Conservation (phyloP, 768 basidiomycete genomes). For the Russula lepida region DNA sequence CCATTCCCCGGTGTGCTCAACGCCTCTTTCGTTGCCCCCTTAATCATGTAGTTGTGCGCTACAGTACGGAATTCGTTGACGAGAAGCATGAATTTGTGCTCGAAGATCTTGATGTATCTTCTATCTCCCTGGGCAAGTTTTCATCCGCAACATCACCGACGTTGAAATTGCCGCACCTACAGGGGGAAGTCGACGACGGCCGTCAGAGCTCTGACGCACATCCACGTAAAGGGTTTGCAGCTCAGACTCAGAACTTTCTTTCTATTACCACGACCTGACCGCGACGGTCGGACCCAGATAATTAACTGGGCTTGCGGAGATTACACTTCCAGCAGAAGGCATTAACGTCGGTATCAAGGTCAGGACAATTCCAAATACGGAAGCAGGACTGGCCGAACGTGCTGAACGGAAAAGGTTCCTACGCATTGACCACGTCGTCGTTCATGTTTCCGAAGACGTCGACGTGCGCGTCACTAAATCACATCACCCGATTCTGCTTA, state of each 20-base stretch:
- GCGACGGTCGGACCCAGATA: conserved; percentile 45
- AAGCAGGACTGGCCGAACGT: conserved; percentile 38
- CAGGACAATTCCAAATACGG: conserved; percentile 48
- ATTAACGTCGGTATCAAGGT: conserved; percentile 62
- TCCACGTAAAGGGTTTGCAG: conserved; percentile 58
- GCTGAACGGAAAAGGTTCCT: conserved; percentile 42
- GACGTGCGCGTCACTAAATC: conserved; percentile 46
- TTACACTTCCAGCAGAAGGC: conserved; percentile 57
- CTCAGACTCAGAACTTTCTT: conserved; percentile 59
- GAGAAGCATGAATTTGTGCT: conserved; percentile 62
- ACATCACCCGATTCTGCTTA: conserved; percentile 54
- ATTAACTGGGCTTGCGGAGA: conserved; percentile 52
- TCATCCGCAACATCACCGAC: conserved; percentile 63
- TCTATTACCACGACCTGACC: conserved; percentile 62
- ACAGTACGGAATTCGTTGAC: conserved; percentile 65
- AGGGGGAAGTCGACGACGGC: conserved; percentile 36
- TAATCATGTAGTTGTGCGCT: not conserved
- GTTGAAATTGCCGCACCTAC: conserved; percentile 43
- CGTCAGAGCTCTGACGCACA: conserved; percentile 56
- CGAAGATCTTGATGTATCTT: conserved; percentile 64
- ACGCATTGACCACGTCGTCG: conserved; percentile 46
- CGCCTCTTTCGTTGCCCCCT: not conserved
- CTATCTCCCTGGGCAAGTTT: conserved; percentile 63
- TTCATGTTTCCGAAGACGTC: conserved; percentile 50
- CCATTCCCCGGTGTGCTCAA: conserved; percentile 54